These are phyloP conservation scores for Sarcodon aspratus DNA, from an alignment of 768 basidiomycete genomes.

Conservation along the genomic window DNA sequence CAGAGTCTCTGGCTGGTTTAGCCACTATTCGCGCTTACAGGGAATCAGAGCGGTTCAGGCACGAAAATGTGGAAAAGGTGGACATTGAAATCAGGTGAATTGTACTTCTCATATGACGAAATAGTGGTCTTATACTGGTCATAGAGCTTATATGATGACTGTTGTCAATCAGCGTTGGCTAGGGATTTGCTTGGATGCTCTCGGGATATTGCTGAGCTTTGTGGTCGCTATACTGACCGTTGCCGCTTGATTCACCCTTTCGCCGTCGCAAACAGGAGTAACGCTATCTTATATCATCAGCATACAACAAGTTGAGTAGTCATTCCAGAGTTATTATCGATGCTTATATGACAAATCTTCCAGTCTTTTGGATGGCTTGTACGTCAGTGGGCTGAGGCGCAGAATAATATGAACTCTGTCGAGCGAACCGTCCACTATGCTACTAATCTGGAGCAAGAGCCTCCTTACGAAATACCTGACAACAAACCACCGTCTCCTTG, in stretches of 20 bases:
- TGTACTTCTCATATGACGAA: neutral
- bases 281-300: too few relatives aligned
- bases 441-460: too few relatives aligned
- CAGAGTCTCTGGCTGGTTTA: slow-evolving; percentile 79
- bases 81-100: slow-evolving; percentile 73
- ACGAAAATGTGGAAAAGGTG: slow-evolving; percentile 63
- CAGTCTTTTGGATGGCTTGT: too few relatives aligned
- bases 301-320: slow-evolving; percentile 71
- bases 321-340: too few relatives aligned
- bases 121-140: slow-evolving; percentile 3
- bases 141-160: slow-evolving; percentile 77
- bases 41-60: slow-evolving; percentile 62
- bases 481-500: too few relatives aligned
- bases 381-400: too few relatives aligned
- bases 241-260: too few relatives aligned
- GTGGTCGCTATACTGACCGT: slow-evolving; percentile 74
- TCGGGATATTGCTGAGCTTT: slow-evolving; percentile 65
- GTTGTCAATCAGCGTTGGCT: slow-evolving; percentile 88
- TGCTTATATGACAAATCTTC: slow-evolving; percentile 77
- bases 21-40: slow-evolving; percentile 85
- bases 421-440: too few relatives aligned
- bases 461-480: too few relatives aligned
- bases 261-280: too few relatives aligned
- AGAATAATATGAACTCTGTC: too few relatives aligned
- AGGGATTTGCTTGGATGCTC: slow-evolving; percentile 79